A percentile compares a stretch with the other conserved stretches of the same genome.
Conservation (phyloP, 495 filamentous ascomycete species). For the Xylaria longipes region DNA sequence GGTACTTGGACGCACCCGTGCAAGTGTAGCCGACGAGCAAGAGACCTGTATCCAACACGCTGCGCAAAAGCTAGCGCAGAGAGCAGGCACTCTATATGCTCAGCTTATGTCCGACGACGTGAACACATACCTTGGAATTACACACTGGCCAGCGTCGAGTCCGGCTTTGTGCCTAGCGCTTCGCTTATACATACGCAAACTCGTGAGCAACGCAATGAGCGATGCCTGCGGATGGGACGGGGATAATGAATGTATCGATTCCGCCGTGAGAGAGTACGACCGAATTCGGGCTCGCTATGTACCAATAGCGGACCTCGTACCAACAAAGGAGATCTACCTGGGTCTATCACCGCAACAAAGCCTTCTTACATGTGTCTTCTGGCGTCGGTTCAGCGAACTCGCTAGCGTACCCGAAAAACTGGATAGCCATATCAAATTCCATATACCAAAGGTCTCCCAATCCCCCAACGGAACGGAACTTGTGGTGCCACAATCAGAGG, state of each 20-base stretch:
- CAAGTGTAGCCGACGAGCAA: slow-evolving; percentile 37
- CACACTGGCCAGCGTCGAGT: slow-evolving; percentile 24
- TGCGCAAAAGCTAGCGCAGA: slow-evolving; percentile 33
- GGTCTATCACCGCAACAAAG: slow-evolving; percentile 9
- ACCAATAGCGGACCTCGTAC: not conserved
- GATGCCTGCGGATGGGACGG: not conserved
- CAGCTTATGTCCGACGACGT: slow-evolving; percentile 24
- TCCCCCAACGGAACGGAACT: not conserved
- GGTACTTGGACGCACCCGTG: slow-evolving; percentile 35
- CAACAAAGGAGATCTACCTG: slow-evolving; percentile 13
- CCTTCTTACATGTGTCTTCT: slow-evolving; percentile 59
- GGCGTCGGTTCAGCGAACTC: not conserved
- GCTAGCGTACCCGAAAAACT: not conserved
- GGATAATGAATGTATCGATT: not conserved
- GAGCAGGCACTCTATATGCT: slow-evolving; percentile 24
- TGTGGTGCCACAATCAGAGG: not conserved
- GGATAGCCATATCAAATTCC: not conserved
- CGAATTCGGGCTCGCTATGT: slow-evolving; percentile 26
- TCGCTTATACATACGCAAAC: slow-evolving; percentile 7
- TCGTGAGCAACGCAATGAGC: not conserved
- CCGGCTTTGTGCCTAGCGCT: not conserved
- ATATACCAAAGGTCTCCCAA: not conserved
- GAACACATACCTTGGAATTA: slow-evolving; percentile 23
- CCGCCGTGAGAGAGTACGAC: not conserved
- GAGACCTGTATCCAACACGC: slow-evolving; percentile 41